Conservation (phyloP, 495 filamentous ascomycete genomes). For the Aspergillus avenaceus region DNA sequence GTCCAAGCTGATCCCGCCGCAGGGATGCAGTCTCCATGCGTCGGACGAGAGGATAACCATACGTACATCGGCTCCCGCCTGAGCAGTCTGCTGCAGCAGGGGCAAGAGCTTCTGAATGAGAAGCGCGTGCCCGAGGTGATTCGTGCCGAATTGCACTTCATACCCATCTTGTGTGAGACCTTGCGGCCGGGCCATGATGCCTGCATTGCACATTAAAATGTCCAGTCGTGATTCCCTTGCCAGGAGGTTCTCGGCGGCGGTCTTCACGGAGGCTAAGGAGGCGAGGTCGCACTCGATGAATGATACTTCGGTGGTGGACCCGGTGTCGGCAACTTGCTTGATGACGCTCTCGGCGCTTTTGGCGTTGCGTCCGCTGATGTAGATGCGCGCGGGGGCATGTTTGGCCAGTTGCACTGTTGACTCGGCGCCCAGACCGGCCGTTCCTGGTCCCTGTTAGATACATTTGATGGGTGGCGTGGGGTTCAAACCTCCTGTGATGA, state of each 20-base stretch:
- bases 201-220: conserved; percentile 64
- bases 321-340: conserved; percentile 29
- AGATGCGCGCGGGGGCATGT: conserved; percentile 53
- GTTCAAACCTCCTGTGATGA: neutral
- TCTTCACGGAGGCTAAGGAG: conserved; percentile 39
- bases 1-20: conserved; percentile 5
- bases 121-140: conserved; percentile 63
- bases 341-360: conserved; percentile 43
- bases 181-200: conserved; percentile 53
- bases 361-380: conserved; percentile 52
- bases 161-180: conserved; percentile 54
- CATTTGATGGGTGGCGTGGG: neutral
- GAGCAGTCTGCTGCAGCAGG: conserved; percentile 28
- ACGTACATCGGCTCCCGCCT: conserved; percentile 25
- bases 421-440: conserved; percentile 53
- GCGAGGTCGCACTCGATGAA: conserved; percentile 43
- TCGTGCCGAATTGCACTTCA: conserved; percentile 64
- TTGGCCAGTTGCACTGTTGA: conserved; percentile 48
- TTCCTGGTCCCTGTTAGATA: conserved; percentile 12
- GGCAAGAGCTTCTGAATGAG: conserved; percentile 57
- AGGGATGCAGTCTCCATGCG: conserved; percentile 13
- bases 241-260: conserved; percentile 29
- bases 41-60: conserved; percentile 38
- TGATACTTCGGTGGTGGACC: conserved; percentile 20
- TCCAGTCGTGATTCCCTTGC: conserved; percentile 36